Base-by-base conservation (phyloP, 2,329 filamentous ascomycete species). In the Juglanconis sp. region DNA sequence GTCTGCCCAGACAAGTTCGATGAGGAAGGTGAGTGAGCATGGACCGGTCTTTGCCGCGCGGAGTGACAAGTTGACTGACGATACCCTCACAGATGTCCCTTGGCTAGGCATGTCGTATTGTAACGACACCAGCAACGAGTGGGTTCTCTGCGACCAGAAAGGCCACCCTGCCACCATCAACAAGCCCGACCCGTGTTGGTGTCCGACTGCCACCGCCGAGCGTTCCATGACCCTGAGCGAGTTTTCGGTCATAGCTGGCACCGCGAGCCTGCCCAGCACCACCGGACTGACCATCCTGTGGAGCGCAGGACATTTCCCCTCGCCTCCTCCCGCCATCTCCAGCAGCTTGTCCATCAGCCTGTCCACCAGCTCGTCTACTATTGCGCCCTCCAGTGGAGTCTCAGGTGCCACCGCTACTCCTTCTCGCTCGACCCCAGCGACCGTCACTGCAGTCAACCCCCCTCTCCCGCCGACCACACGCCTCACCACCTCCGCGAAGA, bases 71-170 rank as follows among this genome's bases (percentile, higher is more conserved):
- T 30, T 49, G 13, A 49, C 59, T 60, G 17, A 61, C 53, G 5
- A 36, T 40, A 9, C 1, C 2, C 8, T 30, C 15, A 3, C n/a
- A 62, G 60, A 36, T 1, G 42, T 42, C 2, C 36, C 31, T 5
- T 76, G 74, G 73, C 57, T 71, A 6, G 73, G 71, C 1, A 68
- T 76, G 15, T 69, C 69, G 1, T 73, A 70, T 64, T 76, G 73
- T 66, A 71, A 74, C 59, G 65, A 65, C 63, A 70, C 66, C 3
- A 67, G 67, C 2, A 60, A 69, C 34, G 56, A 70, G 57, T 75
- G 74, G 70, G 64, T 70, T 15, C 68, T 68, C 24, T 75, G 74
- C 62, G 61, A 63, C 15, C 72, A 74, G 52, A 62, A 62, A 2
- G 61, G 44, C 46, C 56, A 61, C 6, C 62, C 68, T 0, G 50